A percentile compares a stretch with the other conserved stretches of the same genome.
Conservation (phyloP, 106 monocot genomes). For the Dioscorea alata region DNA sequence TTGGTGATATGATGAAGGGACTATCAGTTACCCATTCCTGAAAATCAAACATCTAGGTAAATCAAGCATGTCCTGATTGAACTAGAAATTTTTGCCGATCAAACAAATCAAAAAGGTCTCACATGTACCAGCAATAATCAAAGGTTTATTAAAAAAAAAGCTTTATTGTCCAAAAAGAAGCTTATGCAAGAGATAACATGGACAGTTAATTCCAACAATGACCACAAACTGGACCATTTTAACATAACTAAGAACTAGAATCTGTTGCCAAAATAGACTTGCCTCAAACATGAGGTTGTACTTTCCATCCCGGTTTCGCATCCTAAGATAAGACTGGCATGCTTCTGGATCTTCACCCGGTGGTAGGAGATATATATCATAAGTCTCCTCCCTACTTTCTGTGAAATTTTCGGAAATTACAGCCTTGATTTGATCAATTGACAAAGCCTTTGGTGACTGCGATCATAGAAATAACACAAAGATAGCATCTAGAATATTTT, state of each 20-base stretch:
- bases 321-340: constrained; percentile 96
- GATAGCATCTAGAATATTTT: constrained; percentile 17
- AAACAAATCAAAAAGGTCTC: neutral
- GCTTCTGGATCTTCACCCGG: constrained; percentile 98
- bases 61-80: neutral
- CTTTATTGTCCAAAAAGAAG: neutral
- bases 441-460: constrained; percentile 60
- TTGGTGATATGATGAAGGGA: constrained; percentile 96
- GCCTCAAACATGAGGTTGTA: constrained; percentile 99
- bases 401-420: constrained; percentile 58
- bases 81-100: no score
- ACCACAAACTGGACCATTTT: neutral
- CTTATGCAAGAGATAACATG: neutral
- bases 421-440: constrained; percentile 72
- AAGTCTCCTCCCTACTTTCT: constrained; percentile 81
- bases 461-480: constrained; percentile 10
- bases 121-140: neutral
- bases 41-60: constrained; percentile 2
- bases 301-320: constrained; percentile 96
- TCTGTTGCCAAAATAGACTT: constrained; percentile 9
- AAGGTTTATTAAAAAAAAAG: neutral
- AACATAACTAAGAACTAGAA: neutral
- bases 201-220: neutral
- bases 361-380: constrained; percentile 94
- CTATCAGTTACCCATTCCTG: constrained; percentile 97